Base-by-base conservation (phyloP, 805 yeast genomes). In the Lachancea mirantina region DNA sequence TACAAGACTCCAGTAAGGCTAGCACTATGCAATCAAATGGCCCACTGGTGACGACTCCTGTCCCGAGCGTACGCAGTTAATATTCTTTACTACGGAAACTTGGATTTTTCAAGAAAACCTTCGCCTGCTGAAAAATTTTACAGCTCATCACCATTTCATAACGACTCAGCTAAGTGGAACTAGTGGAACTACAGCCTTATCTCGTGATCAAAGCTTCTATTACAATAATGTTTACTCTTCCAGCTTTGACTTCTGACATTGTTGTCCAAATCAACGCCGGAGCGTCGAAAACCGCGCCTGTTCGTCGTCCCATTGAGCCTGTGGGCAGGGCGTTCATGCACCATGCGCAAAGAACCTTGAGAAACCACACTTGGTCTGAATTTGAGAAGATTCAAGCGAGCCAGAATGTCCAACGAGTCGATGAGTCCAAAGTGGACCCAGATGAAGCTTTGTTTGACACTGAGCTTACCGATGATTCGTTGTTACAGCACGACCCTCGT, bases 351-450 rank as follows among this genome's bases (percentile, higher is more conserved):
- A 83, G 98, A 71, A 75, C 94, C 34, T 70, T 88, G 50, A 78
- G 95, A 66, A 95, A 95, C 60, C 96, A 94, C 67, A 85, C 97
- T 30, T 92, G 96, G 95, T 85, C 96, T 35, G 97, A 92, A 65
- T 92, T 75, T 55, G 98, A 92, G 67, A 79, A 82, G 60, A 67
- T 87, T 47, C 94, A 88, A 71, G 95, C 95, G 40, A 94, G 80
- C 57, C 78, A 76, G 64, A 84, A 84, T 62, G 94, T 83, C 52
- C 71, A 72, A 50, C 63, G 64, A 36, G 74, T 76, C 41, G 94
- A 83, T 49, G 80, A 73, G 47, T 55, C 72, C 41, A 64, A 51
- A 36, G 64, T 56, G 26, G 83, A 75, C 35, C 79, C 78, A 46
- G 76, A 73, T 37, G 77, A 72, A 34, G 59, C 58, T 19, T 63